These are phyloP conservation scores for Vickermania spadyakhi DNA, from an alignment of 208 protist genomes.

Conservation along the genomic window DNA sequence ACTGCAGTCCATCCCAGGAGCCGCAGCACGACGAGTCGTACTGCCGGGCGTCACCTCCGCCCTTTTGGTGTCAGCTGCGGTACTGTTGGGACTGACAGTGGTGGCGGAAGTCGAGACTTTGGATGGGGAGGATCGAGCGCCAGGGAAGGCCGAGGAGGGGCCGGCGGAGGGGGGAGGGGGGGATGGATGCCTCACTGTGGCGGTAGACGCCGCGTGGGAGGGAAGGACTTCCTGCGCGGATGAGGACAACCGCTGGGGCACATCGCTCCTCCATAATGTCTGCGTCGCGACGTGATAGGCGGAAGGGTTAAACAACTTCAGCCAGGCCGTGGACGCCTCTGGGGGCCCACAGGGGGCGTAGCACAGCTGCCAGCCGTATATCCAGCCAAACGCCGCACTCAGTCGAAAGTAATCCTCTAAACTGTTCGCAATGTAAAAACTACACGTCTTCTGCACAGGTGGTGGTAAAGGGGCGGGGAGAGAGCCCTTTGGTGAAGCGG, in stretches of 20 bases:
- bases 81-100: neutral
- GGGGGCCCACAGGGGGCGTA: conserved; percentile 37
- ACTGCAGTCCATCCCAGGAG: too few species aligned
- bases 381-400: conserved; percentile 44
- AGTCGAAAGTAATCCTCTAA: conserved; percentile 56
- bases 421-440: conserved; percentile 41
- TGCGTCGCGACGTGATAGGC: conserved; percentile 7
- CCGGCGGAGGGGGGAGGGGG: neutral
- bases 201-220: neutral
- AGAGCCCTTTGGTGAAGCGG: neutral
- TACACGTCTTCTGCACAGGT: conserved; percentile 17
- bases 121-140: neutral
- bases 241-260: too few species aligned
- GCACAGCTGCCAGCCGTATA: conserved; percentile 75
- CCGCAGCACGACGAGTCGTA: too few species aligned
- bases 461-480: neutral
- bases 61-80: too few species aligned
- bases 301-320: conserved; percentile 29
- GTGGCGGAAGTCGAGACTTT: neutral
- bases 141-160: neutral
- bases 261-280: neutral
- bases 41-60: too few species aligned
- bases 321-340: conserved; percentile 33
- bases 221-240: neutral
- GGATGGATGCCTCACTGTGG: neutral